These are phyloP conservation scores for Kodamaea laetipori DNA, from an alignment of 805 yeast species.

Conservation along the genomic window DNA sequence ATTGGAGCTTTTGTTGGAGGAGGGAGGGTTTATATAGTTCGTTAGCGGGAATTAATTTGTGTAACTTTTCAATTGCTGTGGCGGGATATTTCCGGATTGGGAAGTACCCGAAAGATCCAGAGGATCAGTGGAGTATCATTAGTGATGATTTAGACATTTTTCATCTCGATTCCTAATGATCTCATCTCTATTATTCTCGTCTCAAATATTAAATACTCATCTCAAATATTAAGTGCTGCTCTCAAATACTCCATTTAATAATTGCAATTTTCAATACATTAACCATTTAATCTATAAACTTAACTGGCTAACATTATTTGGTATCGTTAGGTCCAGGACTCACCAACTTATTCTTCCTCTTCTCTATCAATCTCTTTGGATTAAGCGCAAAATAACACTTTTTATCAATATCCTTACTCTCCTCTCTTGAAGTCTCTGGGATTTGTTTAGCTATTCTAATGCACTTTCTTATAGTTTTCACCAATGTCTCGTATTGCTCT, in stretches of 20 bases:
- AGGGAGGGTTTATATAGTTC: slow-evolving; percentile 3
- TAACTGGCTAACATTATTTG: too few species aligned
- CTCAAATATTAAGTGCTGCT: too few species aligned
- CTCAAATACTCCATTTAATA: too few species aligned
- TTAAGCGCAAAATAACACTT: slow-evolving; percentile 64
- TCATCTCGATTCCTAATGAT: too few species aligned
- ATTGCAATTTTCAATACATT: too few species aligned
- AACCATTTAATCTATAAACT: neutral
- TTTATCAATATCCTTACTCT: slow-evolving; percentile 61
- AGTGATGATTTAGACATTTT: too few species aligned
- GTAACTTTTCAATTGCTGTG: neutral
- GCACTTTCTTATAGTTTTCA: slow-evolving; percentile 52
- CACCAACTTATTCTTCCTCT: slow-evolving; percentile 28
- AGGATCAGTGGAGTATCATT: too few species aligned
- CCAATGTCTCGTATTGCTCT: slow-evolving; percentile 45
- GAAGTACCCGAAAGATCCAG: too few species aligned
- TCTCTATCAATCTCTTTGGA: slow-evolving; percentile 55
- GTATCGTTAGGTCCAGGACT: slow-evolving; percentile 4
- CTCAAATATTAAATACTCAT: too few species aligned
- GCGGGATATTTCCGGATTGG: slow-evolving; percentile 6
- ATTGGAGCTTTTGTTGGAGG: neutral
- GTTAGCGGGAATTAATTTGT: slow-evolving; percentile 1
- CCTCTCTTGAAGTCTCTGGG: slow-evolving; percentile 55
- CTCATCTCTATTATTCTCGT: too few species aligned
- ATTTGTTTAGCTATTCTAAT: slow-evolving; percentile 45